Base-by-base conservation (phyloP, 495 filamentous ascomycete genomes). In the Clavariopsis aquatica region DNA sequence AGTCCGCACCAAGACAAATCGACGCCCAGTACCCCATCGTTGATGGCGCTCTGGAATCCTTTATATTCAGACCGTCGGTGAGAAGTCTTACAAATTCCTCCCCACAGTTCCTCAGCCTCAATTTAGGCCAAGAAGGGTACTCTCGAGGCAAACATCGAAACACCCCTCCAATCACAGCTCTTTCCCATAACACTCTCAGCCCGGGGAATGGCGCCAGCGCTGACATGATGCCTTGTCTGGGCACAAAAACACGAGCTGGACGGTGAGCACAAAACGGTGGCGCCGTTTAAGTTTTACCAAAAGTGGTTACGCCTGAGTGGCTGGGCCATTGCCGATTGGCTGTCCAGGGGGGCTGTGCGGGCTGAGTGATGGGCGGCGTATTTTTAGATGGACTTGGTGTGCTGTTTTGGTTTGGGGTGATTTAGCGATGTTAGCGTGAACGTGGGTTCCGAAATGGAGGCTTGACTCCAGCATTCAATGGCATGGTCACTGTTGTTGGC, bases 381-480 rank as follows among this genome's bases (percentile, higher is more conserved):
- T 49, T 24, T 49, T 49, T 49, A 49, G 47, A 23, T 49, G 47
- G 38, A 43, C n/a, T 43, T 43, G 38, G n/a, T 2, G 38, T 3
- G 8, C 9, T 8, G 8, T 43, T 43, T n/a, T 43, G 6, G 6
- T 43, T 43, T 43, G 38, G 38, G 38, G 38, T 2, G 5, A 43
- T 6, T 43, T 43, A 17, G n/a, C 38, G 38, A 43, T 43, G 38
- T 17, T 43, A 43, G 38, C 15, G 38, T 43, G n/a, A 43, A 2
- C n/a, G n/a, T n/a, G n/a, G n/a, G n/a, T n/a, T n/a, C n/a, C n/a
- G n/a, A n/a, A n/a, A n/a, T n/a, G n/a, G n/a, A n/a, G n/a, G n/a
- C n/a, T n/a, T n/a, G n/a, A n/a, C n/a, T n/a, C n/a, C n/a, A n/a
- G n/a, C n/a, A n/a, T n/a, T n/a, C n/a, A n/a, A n/a, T n/a, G n/a